phyloP scores from a whole-genome alignment of 2,329 filamentous ascomycete species.

The Penicillium decumbens region DNA sequence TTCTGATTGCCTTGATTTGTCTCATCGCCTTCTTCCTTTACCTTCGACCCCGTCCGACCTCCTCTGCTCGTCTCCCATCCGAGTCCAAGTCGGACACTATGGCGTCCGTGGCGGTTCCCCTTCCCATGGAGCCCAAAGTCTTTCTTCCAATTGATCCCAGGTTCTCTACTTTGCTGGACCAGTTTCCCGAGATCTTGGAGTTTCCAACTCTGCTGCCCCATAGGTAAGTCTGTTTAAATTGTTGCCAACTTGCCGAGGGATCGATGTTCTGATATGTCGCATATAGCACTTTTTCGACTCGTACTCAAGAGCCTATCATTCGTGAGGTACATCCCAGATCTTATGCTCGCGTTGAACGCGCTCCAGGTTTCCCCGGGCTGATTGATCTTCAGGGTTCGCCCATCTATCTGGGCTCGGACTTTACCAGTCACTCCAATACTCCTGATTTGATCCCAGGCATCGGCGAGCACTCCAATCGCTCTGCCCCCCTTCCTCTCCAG shows the following conservation, averaged over 20 bases:
- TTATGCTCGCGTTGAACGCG: neutral
- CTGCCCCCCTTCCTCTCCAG: neutral
- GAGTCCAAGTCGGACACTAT: neutral
- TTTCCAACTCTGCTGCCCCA: neutral
- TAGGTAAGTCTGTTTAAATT: neutral
- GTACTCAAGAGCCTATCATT: neutral
- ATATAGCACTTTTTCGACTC: neutral
- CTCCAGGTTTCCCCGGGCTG: neutral
- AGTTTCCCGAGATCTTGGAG: neutral
- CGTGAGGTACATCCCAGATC: constrained; percentile 1
- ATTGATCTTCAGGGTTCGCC: neutral
- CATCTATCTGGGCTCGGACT: neutral
- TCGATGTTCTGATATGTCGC: neutral
- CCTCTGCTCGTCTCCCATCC: neutral
- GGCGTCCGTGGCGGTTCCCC: neutral
- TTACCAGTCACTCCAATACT: neutral
- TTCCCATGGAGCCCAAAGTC: neutral
- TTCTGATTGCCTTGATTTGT: neutral
- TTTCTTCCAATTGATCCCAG: neutral
- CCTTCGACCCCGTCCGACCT: neutral
- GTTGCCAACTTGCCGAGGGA: neutral
- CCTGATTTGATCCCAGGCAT: neutral
- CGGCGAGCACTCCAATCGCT: neutral
- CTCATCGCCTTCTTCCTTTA: neutral
- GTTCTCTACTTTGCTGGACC: neutral